These are phyloP conservation scores for Epichloe aotearoae DNA, from an alignment of 2,329 filamentous ascomycete genomes.

Conservation along the genomic window DNA sequence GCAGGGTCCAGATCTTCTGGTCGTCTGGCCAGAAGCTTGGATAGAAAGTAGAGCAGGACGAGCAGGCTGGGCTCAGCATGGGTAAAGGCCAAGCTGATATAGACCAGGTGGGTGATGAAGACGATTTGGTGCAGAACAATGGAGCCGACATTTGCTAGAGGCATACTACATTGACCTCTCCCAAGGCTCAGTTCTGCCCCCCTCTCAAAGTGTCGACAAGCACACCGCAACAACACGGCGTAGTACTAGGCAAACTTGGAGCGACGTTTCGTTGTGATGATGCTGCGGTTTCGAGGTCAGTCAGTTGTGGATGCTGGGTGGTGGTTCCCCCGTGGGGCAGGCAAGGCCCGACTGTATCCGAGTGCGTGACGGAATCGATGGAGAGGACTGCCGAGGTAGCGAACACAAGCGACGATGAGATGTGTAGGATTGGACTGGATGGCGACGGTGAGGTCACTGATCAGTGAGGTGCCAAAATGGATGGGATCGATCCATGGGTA, in stretches of 20 bases:
- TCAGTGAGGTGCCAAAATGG: no score
- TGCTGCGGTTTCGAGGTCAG: background rate
- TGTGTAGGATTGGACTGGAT: background rate
- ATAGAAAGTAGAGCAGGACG: conserved; percentile 33
- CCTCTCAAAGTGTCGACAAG: background rate
- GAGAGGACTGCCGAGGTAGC: background rate
- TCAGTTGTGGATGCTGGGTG: background rate
- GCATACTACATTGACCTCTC: conserved; percentile 23
- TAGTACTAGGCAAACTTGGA: background rate
- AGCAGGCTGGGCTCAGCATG: conserved; percentile 34
- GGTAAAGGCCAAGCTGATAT: conserved; percentile 37
- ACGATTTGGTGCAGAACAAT: conserved; percentile 37
- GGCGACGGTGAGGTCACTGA: background rate
- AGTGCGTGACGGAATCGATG: background rate
- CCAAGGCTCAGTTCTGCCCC: no score
- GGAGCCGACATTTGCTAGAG: conserved; percentile 38
- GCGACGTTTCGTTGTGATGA: background rate
- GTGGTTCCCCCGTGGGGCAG: background rate
- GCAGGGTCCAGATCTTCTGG: conserved; percentile 32
- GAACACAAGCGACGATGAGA: background rate
- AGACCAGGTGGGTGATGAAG: conserved; percentile 39
- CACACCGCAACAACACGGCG: background rate
- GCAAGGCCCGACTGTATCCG: background rate
- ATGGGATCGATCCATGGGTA: no score
- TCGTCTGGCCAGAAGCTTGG: conserved; percentile 32